These are phyloP conservation scores for Fonsecaea nubica DNA, from an alignment of 2,329 filamentous ascomycete genomes.

Conservation along the genomic window DNA sequence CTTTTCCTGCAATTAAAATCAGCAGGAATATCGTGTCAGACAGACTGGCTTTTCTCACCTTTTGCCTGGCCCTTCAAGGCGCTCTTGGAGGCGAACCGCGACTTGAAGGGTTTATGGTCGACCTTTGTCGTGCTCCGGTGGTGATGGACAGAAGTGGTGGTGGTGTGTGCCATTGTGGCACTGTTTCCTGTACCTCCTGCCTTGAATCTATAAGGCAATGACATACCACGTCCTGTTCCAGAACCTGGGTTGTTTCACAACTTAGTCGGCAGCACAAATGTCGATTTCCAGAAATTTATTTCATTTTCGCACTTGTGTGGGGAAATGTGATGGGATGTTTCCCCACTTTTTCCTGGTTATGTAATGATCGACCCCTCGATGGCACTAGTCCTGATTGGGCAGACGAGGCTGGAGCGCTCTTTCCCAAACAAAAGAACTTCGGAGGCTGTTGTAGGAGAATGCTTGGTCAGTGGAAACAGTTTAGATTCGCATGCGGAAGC, in stretches of 20 bases:
- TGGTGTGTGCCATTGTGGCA: constrained; percentile 75
- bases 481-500: too few species aligned
- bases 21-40: constrained; percentile 21
- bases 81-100: constrained; percentile 85
- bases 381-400: not conserved
- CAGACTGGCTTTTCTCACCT: constrained; percentile 58
- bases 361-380: not conserved
- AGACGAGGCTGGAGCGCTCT: not conserved
- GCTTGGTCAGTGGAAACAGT: too few species aligned
- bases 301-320: constrained; percentile 9
- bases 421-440: too few species aligned
- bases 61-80: constrained; percentile 84
- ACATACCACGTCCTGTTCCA: constrained; percentile 43
- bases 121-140: constrained; percentile 93
- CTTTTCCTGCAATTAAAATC: constrained; percentile 67
- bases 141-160: constrained; percentile 71
- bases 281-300: constrained; percentile 4
- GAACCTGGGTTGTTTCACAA: not conserved
- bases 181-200: constrained; percentile 67
- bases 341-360: not conserved
- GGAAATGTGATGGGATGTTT: not conserved
- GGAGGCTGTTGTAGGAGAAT: too few species aligned
- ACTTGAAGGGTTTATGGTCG: constrained; percentile 89
- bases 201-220: constrained; percentile 86
- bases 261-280: not conserved